phyloP scores from a whole-genome alignment of 352 stramenopile species.

The Phytophthora ramorum region DNA sequence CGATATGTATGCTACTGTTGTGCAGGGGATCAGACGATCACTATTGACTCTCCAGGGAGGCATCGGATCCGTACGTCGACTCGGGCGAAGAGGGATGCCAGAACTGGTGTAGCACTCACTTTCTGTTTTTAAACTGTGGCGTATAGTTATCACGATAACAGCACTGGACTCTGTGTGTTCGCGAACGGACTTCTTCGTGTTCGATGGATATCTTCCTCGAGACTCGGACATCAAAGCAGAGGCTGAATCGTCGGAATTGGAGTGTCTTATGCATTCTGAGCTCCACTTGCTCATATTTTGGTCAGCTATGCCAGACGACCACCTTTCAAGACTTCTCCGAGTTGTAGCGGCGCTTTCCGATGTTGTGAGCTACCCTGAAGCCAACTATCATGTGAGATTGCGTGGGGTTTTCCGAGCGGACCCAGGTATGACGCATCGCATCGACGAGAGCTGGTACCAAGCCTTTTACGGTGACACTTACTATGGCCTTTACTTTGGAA shows the following conservation, averaged over 20 bases:
- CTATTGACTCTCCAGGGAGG: conserved; percentile 26
- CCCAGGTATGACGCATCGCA: conserved; percentile 7
- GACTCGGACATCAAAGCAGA: background rate
- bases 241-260: background rate
- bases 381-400: conserved; percentile 25
- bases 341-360: conserved; percentile 31
- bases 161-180: conserved; percentile 23
- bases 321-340: conserved; percentile 16
- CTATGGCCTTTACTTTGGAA: conserved; percentile 29
- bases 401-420: conserved; percentile 19
- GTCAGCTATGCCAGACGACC: conserved; percentile 20
- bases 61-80: conserved; percentile 39
- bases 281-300: conserved; percentile 36
- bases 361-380: conserved; percentile 27
- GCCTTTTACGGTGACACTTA: conserved; percentile 33
- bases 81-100: background rate
- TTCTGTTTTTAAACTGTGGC: background rate
- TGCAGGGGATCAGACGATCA: conserved; percentile 30
- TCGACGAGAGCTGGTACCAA: conserved; percentile 36
- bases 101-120: background rate
- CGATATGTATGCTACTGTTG: background rate
- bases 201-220: conserved; percentile 24
- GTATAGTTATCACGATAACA: conserved; percentile 19
- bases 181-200: conserved; percentile 40
- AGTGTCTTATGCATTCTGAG: conserved; percentile 18